Percentiles rank a stretch among this genome's conserved stretches.
These are phyloP conservation scores for Arthroderma uncinatum DNA, from an alignment of 2,329 filamentous ascomycete genomes.

Conservation along the genomic window DNA sequence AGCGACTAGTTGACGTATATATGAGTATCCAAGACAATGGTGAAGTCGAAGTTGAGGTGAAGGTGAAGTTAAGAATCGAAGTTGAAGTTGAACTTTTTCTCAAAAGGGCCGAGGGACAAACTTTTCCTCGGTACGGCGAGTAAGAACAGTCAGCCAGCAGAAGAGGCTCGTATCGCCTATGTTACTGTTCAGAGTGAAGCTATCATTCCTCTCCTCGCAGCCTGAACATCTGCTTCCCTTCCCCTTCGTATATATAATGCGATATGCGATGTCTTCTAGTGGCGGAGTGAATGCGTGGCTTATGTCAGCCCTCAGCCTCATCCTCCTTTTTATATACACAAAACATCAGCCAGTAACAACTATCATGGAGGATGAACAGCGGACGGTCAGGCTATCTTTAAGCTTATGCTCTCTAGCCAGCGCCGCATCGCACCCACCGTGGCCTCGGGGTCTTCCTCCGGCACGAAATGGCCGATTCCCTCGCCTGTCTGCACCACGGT, in stretches of 20 bases:
- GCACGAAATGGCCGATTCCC: slow-evolving; percentile 35
- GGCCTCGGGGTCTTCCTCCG: slow-evolving; percentile 35
- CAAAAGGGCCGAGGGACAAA: no score
- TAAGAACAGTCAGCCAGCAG: no score
- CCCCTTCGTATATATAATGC: no score
- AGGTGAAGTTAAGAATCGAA: neutral
- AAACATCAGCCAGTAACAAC: no score
- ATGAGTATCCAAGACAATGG: neutral
- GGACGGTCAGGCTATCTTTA: neutral
- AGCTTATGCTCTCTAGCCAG: slow-evolving; percentile 5
- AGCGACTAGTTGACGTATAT: neutral
- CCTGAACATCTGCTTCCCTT: neutral
- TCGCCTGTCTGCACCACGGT: slow-evolving; percentile 27
- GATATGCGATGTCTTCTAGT: no score
- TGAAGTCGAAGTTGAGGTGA: neutral
- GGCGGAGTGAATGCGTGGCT: no score
- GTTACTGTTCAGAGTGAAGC: no score
- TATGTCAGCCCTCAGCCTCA: no score
- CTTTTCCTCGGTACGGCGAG: no score
- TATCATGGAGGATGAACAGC: neutral
- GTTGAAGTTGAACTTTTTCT: neutral
- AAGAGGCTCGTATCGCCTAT: no score
- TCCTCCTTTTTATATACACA: no score
- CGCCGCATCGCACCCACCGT: slow-evolving; percentile 13
- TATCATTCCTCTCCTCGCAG: no score